Evolutionary conservation across 2,329 filamentous ascomycete species (phyloP).

Genomic region (Botrytis porri): DNA sequence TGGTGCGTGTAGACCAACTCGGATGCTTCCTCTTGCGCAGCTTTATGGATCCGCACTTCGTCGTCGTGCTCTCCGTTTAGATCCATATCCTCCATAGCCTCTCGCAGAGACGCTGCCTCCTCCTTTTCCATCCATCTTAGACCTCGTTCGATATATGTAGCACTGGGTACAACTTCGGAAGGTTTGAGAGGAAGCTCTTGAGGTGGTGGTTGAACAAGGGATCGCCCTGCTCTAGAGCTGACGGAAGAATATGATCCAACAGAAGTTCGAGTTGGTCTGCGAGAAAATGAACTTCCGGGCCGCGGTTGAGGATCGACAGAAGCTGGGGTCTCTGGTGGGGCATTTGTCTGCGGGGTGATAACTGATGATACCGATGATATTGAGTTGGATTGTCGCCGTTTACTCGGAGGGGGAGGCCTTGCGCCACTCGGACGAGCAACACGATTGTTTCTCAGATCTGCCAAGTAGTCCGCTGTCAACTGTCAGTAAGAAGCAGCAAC

Average conservation of each 20-base stretch:
- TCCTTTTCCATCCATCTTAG: conserved; percentile 79
- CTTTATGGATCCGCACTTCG: conserved; percentile 61
- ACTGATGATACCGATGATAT: conserved; percentile 38
- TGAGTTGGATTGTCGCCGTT: conserved; percentile 37
- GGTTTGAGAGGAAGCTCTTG: conserved; percentile 48
- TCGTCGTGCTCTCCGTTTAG: conserved; percentile 52
- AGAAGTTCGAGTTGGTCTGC: conserved; percentile 33
- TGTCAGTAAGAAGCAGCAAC: conserved; percentile 23
- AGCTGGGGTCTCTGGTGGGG: conserved; percentile 24
- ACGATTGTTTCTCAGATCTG: conserved; percentile 67
- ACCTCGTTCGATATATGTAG: conserved; percentile 70
- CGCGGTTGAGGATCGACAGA: conserved; percentile 28
- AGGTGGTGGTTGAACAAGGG: conserved; percentile 29
- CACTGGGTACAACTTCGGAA: conserved; percentile 60
- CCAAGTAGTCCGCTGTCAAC: conserved; percentile 62
- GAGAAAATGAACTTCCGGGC: conserved; percentile 34
- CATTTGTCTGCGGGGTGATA: conserved; percentile 15
- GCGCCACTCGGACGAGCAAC: conserved; percentile 67
- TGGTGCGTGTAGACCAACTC: conserved; percentile 77
- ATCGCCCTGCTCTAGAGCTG: conserved; percentile 35
- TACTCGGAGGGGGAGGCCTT: conserved; percentile 55
- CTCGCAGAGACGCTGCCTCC: conserved; percentile 66
- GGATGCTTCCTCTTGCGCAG: conserved; percentile 72
- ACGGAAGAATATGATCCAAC: conserved; percentile 35
- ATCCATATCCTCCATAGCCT: conserved; percentile 73